Conservation (phyloP, 768 basidiomycete species). For the Lactarius akahatsu region DNA sequence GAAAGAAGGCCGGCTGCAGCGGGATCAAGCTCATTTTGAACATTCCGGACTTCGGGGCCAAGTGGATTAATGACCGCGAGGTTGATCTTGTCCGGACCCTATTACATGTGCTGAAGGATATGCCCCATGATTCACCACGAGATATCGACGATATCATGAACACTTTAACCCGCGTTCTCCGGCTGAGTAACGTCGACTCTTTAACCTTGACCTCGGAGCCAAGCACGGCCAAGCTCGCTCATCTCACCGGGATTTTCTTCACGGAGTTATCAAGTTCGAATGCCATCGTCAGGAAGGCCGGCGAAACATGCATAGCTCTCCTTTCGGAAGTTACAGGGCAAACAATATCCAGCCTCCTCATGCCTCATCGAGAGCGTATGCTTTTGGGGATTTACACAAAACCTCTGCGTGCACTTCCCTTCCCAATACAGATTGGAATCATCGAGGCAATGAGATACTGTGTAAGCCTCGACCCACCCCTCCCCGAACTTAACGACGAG, state of each 20-base stretch:
- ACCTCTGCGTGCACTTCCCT: constrained; percentile 90
- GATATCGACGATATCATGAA: constrained; percentile 77
- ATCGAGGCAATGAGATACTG: constrained; percentile 96
- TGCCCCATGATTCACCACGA: constrained; percentile 84
- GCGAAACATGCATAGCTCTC: constrained; percentile 76
- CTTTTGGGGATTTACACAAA: constrained; percentile 92
- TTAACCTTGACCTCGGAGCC: constrained; percentile 46
- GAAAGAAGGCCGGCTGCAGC: constrained; percentile 85
- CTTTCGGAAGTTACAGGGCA: constrained; percentile 72
- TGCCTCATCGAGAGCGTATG: constrained; percentile 84
- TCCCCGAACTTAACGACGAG: constrained; percentile 91
- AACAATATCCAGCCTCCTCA: constrained; percentile 74
- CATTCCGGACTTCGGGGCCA: constrained; percentile 66
- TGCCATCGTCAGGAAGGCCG: constrained; percentile 77
- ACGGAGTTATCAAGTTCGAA: constrained; percentile 88
- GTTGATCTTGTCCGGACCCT: constrained; percentile 88
- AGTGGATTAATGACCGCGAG: constrained; percentile 84
- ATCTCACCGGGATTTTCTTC: constrained; percentile 79
- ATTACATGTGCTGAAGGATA: constrained; percentile 90
- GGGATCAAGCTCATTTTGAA: constrained; percentile 81
- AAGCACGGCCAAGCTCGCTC: constrained; percentile 50
- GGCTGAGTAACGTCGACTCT: constrained; percentile 53
- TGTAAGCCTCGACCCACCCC: constrained; percentile 82
- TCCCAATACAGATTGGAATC: constrained; percentile 95
- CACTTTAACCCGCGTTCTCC: constrained; percentile 67